Percentiles rank a stretch among this genome's conserved stretches.
Conservation (phyloP, 495 filamentous ascomycete genomes). For the Annulohypoxylon maeteangense region DNA sequence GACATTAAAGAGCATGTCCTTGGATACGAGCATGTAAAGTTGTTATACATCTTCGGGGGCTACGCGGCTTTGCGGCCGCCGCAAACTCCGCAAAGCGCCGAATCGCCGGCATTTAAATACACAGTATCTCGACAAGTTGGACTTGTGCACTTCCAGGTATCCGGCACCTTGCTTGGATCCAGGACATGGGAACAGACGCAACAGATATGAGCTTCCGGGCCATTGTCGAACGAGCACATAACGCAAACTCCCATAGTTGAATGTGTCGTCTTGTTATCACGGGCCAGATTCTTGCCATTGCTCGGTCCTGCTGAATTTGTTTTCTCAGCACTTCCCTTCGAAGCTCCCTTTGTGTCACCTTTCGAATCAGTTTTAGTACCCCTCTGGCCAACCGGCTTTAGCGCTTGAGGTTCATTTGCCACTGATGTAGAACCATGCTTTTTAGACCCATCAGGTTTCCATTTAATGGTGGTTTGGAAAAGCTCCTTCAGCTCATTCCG, state of each 20-base stretch:
- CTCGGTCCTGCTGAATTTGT: neutral
- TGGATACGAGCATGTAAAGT: neutral
- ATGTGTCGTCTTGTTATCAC: slow-evolving; percentile 9
- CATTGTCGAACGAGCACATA: slow-evolving; percentile 72
- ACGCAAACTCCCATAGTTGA: slow-evolving; percentile 55
- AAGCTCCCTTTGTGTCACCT: neutral
- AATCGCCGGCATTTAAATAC: slow-evolving; percentile 74
- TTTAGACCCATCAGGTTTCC: slow-evolving; percentile 28
- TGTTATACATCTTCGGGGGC: neutral
- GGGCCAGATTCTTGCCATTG: slow-evolving; percentile 17
- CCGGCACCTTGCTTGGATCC: slow-evolving; percentile 56
- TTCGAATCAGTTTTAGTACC: neutral
- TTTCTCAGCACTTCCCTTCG: slow-evolving; percentile 8
- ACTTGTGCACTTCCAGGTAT: slow-evolving; percentile 70
- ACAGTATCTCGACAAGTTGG: slow-evolving; percentile 59
- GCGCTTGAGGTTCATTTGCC: neutral
- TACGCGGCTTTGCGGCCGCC: slow-evolving; percentile 54
- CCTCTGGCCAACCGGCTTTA: slow-evolving; percentile 7
- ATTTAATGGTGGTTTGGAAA: slow-evolving; percentile 45
- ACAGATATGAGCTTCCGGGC: slow-evolving; percentile 63
- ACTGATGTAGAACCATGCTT: slow-evolving; percentile 1
- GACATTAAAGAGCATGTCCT: neutral
- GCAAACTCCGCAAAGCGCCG: slow-evolving; percentile 73
- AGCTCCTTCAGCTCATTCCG: slow-evolving; percentile 72
- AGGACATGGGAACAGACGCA: slow-evolving; percentile 74